phyloP scores from a whole-genome alignment of 164 flowering plant species.

The Chloranthus sessilifolius region DNA sequence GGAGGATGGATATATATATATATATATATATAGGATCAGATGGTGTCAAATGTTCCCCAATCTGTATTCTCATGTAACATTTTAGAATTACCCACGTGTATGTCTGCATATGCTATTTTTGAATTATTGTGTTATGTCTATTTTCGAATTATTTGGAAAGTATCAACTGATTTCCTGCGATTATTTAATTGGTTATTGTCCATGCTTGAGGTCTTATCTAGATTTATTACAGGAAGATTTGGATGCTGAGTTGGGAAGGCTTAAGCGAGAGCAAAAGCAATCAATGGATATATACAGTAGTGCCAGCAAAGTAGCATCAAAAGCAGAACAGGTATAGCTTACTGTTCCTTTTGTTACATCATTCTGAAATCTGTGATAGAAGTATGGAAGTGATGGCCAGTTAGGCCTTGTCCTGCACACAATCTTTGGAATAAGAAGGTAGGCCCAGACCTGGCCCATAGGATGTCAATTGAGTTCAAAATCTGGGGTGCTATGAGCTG shows the following conservation, averaged over 20 bases:
- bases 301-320: conserved; percentile 17
- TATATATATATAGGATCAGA: no score
- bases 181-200: not conserved
- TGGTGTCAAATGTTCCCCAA: no score
- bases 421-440: no score
- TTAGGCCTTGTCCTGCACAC: no score
- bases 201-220: not conserved
- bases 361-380: not conserved
- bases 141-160: not conserved
- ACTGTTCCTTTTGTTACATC: not conserved
- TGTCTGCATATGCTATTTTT: not conserved
- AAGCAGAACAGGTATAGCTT: conserved; percentile 14
- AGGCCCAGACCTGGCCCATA: no score
- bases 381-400: no score
- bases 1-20: no score
- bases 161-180: not conserved
- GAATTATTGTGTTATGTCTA: not conserved
- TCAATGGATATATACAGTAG: conserved; percentile 19
- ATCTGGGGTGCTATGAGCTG: no score
- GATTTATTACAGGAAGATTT: conserved; percentile 17
- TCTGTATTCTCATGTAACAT: no score
- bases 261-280: conserved; percentile 20
- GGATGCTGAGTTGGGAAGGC: conserved; percentile 20
- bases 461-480: no score
- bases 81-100: no score